Evolutionary conservation across 176 grass and related monocot species (phyloP), one percentile per base, ranked within the genome.

Genomic region (Elaeis guineensis): DNA sequence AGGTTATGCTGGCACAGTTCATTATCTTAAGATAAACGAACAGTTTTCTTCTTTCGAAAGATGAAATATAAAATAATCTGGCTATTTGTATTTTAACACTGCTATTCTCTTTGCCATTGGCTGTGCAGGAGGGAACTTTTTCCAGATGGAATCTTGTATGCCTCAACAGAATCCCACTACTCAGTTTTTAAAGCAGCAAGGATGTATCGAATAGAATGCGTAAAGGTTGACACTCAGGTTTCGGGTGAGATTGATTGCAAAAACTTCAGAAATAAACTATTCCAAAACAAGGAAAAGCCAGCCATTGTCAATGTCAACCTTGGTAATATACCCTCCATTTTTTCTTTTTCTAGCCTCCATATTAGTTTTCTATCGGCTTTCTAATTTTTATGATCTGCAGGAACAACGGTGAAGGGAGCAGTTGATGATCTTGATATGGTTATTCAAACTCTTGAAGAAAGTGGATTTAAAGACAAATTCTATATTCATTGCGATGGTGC

Each of bases 401-500:
- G 89, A 25, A 95, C 89, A 18, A 95, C 89, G 16, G 85, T 95
- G 23, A 95, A 95, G 49, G 89, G 89, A 57, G 89, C 89, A n/a
- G 85, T 95, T 5, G 89, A 95, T 82, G 89, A 95, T 81, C 75
- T 95, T 28, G 89, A 95, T 58, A 21, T 83, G 75, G 75, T 95
- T 49, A 89, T 95, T 57, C 79, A 89, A 69, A 95, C 75, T 58
- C 89, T 95, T 3, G 89, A 95, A 70, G 72, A 95, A 67, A 77
- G 49, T 6, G 89, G 85, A 16, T 95, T 95, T 23, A 62, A 72
- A 54, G 85, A 89, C 60, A 71, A 64, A 32, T 95, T 95, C 57
- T 95, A 95, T 57, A 89, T 95, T 61, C 89, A 95, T 28, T 95
- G 89, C 26, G 89, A 95, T 58, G 89, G 85, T 21, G 89, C 89